These are phyloP conservation scores for Rhazya stricta DNA, from an alignment of 257 asterid species.

Conservation along the genomic window DNA sequence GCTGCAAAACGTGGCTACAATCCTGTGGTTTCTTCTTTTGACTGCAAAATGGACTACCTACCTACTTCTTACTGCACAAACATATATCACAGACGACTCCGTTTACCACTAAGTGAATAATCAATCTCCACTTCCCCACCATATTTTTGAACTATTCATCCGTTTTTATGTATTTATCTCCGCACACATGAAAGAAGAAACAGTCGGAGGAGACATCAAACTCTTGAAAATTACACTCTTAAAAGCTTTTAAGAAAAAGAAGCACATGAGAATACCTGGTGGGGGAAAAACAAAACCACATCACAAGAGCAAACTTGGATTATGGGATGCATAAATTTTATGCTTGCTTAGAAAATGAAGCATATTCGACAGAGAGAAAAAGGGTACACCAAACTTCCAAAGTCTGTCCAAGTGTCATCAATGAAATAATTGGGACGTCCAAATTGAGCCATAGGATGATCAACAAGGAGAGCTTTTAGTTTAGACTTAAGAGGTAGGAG, in stretches of 20 bases:
- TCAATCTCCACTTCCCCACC: not conserved
- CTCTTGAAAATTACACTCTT: not conserved
- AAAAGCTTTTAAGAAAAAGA: not conserved
- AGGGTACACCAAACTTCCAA: not conserved
- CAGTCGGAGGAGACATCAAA: not conserved
- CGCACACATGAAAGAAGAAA: not conserved
- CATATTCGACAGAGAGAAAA: not conserved
- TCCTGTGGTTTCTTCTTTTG: too few species aligned
- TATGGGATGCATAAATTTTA: too few species aligned
- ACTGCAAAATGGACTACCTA: not conserved
- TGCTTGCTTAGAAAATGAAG: too few species aligned
- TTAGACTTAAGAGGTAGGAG: constrained; percentile 8
- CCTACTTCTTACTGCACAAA: not conserved
- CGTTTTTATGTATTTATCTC: not conserved
- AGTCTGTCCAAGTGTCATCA: constrained; percentile 1
- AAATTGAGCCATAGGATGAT: not conserved
- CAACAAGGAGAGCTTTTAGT: not conserved
- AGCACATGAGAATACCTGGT: too few species aligned
- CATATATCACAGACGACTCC: not conserved
- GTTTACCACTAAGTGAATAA: not conserved
- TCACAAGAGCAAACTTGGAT: too few species aligned
- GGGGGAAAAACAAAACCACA: too few species aligned
- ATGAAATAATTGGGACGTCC: not conserved
- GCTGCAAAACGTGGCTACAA: too few species aligned
- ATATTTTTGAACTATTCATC: not conserved